A percentile compares a stretch with the other conserved stretches of the same genome.
phyloP scores from a whole-genome alignment of 768 basidiomycete species.

The Rhodotorula kratochvilovae region DNA sequence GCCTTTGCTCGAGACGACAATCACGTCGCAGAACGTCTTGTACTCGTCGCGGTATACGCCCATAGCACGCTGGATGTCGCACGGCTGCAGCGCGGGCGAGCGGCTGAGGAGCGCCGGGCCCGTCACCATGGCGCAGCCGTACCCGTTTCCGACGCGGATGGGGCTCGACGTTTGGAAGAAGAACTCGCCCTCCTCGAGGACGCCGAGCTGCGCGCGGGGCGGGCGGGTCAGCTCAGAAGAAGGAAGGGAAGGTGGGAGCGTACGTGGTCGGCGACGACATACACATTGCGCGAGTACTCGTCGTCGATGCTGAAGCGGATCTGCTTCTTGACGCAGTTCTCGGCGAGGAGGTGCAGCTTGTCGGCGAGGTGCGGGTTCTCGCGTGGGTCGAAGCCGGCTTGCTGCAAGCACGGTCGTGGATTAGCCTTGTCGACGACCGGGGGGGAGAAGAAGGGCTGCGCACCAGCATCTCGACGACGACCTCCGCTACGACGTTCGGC shows the following conservation, averaged over 20 bases:
- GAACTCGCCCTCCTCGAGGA: slow-evolving; percentile 27
- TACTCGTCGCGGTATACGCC: slow-evolving; percentile 18
- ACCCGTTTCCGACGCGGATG: background rate
- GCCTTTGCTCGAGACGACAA: slow-evolving; percentile 25
- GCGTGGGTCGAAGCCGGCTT: slow-evolving; percentile 24
- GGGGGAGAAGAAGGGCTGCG: background rate
- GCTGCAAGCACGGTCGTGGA: background rate
- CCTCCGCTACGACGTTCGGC: slow-evolving; percentile 26
- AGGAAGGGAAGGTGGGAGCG: background rate
- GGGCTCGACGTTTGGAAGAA: slow-evolving; percentile 24
- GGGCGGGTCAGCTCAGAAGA: no score
- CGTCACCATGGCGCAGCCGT: background rate
- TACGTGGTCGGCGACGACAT: slow-evolving; percentile 32
- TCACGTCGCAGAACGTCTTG: slow-evolving; percentile 1
- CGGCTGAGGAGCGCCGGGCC: slow-evolving; percentile 14
- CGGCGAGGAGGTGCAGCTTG: slow-evolving; percentile 5
- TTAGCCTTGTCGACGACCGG: background rate
- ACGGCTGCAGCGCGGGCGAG: slow-evolving; percentile 22
- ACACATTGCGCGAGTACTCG: slow-evolving; percentile 20
- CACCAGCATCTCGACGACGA: slow-evolving; percentile 34
- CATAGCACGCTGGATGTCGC: slow-evolving; percentile 12
- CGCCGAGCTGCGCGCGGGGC: slow-evolving; percentile 15
- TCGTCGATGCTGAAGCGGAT: slow-evolving; percentile 15
- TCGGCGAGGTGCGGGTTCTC: slow-evolving; percentile 21
- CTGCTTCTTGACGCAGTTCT: background rate